Evolutionary conservation across 2,329 filamentous ascomycete genomes (phyloP), one percentile per base, ranked within the genome.

Genomic region (Penicillium sp.): DNA sequence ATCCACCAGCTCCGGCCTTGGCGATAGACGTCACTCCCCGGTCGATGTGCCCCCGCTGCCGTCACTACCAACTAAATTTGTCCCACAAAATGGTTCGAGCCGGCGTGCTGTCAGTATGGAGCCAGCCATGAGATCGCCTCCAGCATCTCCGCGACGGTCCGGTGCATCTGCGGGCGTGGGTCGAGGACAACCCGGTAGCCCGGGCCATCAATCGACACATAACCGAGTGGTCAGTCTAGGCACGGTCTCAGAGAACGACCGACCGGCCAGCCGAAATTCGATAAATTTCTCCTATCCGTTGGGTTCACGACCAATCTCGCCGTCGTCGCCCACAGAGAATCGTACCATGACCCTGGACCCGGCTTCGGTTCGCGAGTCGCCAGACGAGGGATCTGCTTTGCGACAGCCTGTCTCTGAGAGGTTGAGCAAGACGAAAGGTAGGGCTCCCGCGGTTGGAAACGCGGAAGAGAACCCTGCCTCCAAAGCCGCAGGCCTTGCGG

Each of bases 31-130:
- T 26, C 48, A 61, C 7, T 19, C 26, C 7, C 61, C 76, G 48
- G 73, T 76, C 74, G 74, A 79, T 53, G 79, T 85, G 55, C 92
- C 92, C 33, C 92, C 92, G 1, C 88, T 97, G 2, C 93, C 93
- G 38, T 82, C 84, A 4, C 82, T 97, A 28, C 92, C 91, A 3
- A 78, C 83, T 42, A 77, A 83, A 57, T 78, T 77, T 63, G 51
- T 69, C 7, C 59, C 68, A 37, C 65, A 67, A 26, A 70, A 78
- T 19, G 68, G 71, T 11, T 63, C 73, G 11, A 73, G 74, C 64
- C 76, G 76, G 52, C 78, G 82, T 14, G 75, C 84, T 10, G 76
- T 80, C 25, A 88, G 85, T 66, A 68, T 84, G 45, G 84, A 85
- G 43, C 80, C 83, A 6, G 73, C 78, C 1, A 73, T 75, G 62